phyloP scores from a whole-genome alignment of 2,329 filamentous ascomycete species.

The Parafenestella ontariensis region DNA sequence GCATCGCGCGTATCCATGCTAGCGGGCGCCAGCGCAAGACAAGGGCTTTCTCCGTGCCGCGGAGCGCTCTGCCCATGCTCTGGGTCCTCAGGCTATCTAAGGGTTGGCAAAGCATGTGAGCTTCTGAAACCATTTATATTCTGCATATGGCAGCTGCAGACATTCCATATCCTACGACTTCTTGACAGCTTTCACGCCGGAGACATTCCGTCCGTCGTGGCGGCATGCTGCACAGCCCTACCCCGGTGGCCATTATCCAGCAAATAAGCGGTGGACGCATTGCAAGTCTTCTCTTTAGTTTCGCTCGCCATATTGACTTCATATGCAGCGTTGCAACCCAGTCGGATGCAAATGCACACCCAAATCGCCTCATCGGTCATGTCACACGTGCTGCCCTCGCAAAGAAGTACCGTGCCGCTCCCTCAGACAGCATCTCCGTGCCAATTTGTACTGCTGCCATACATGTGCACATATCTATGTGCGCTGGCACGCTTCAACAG shows the following conservation, averaged over 20 bases:
- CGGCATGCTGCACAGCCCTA: neutral
- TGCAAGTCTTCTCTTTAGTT: slow-evolving; percentile 1
- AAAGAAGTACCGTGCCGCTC: no score
- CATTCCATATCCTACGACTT: no score
- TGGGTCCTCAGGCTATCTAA: slow-evolving; percentile 8
- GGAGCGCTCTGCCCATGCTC: slow-evolving; percentile 2
- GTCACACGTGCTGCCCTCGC: slow-evolving; percentile 9
- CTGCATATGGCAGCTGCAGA: neutral
- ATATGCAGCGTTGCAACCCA: slow-evolving; percentile 14
- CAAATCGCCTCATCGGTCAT: slow-evolving; percentile 13
- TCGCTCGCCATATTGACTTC: slow-evolving; percentile 13
- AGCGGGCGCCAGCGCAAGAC: slow-evolving; percentile 17
- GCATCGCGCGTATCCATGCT: slow-evolving; percentile 12
- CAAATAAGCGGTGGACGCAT: slow-evolving; percentile 8
- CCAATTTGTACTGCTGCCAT: slow-evolving; percentile 3
- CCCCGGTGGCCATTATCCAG: slow-evolving; percentile 11
- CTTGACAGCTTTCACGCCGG: no score
- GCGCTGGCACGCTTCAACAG: neutral
- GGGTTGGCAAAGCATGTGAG: neutral
- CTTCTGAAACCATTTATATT: slow-evolving; percentile 1
- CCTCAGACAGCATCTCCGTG: no score
- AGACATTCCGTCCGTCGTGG: neutral
- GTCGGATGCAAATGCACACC: slow-evolving; percentile 16
- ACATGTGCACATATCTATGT: neutral
- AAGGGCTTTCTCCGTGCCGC: slow-evolving; percentile 12